Evolutionary conservation across 208 protist genomes (phyloP), one percentile per base, ranked within the genome.

Genomic region (Polymyxa betae): DNA sequence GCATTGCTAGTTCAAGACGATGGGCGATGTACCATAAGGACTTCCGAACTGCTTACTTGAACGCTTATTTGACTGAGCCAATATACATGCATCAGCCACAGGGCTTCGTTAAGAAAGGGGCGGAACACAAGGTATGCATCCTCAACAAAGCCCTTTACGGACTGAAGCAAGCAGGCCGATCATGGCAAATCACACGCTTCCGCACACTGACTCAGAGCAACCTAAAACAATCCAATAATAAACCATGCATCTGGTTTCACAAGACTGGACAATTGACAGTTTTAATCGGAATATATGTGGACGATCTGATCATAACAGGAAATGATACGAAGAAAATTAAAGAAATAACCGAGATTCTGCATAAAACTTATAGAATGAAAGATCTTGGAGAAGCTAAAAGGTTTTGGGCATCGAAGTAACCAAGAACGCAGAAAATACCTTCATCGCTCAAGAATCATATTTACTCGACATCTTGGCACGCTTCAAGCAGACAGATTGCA

Each of bases 141-240:
- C 40, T 82, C 10, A 35, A 45, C 12, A 82, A 82, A 43, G n/a
- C 72, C 72, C 72, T 82, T n/a, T 82, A 82, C 72, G 72, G 72
- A 38, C 40, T 82, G 40, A 82, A 82, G 72, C 72, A 82, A 43
- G 72, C 72, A 35, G 40, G 72, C 16, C 72, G 72, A 35, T 35
- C 5, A 35, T 82, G 72, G 72, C 72, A 82, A 12, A 35, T 40
- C 16, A 82, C 72, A 35, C 35, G 5, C 16, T 60, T 60, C 24
- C 12, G 24, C 49, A 60, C 5, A 60, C 5, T 60, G 12, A 60
- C 12, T 29, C 24, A 5, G 49, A 60, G 24, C 49, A 60, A 60
- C 12, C 24, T 60, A 5, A 60, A 29, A 5, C 49, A 60, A 24
- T 60, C 49, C 12, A 60, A 24, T 29, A 60, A 60, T 29, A 24